Base-by-base conservation (phyloP, 345 rosid species). In the Dovyalis caffra region DNA sequence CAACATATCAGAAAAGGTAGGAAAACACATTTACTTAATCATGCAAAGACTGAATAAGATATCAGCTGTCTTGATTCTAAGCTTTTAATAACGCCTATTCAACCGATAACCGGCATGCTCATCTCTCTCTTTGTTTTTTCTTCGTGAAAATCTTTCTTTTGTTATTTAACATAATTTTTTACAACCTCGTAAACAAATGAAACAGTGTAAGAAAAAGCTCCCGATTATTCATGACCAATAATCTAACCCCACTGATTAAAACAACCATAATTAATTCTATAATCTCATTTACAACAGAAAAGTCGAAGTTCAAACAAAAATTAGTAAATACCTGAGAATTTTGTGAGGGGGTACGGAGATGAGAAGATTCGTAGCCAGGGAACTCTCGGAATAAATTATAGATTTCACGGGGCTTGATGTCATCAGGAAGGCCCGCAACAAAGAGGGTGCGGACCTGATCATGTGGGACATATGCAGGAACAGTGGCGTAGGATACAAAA, bases 341-440 rank as follows among this genome's bases (percentile, higher is more conserved):
- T 53, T 87, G 86, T 16, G 84, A 70, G 12, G 93, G 81, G 79
- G 62, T 79, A 4, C 97, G 91, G 71, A 92, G 90, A 78, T 92
- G 92, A 47, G 97, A 92, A 74, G 94, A 92, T 68, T 90, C 95
- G 69, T 89, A 95, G 70, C 99, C 98, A 1, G 91, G 94, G 72
- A 90, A 92, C 72, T 92, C 98, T 3, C 95, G 88, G 80, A 95
- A 95, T 4, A 92, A 87, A 81, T 93, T 91, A 43, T 92, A 92
- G 78, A 95, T 89, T 86, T 95, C 98, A 28, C 97, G 90, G 2
- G 92, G 86, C 88, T 90, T 90, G 20, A 92, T 91, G 72, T 92
- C 97, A 60, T 95, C 96, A 15, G 99, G 97, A 32, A 92, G 82
- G 26, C 99, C 97, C 1, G 99, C 98, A 9, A 91, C 81, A 83